Evolutionary conservation across 805 yeast species (phyloP), one percentile per base, ranked within the genome.

Genomic region (Hanseniaspora mollemarum): DNA sequence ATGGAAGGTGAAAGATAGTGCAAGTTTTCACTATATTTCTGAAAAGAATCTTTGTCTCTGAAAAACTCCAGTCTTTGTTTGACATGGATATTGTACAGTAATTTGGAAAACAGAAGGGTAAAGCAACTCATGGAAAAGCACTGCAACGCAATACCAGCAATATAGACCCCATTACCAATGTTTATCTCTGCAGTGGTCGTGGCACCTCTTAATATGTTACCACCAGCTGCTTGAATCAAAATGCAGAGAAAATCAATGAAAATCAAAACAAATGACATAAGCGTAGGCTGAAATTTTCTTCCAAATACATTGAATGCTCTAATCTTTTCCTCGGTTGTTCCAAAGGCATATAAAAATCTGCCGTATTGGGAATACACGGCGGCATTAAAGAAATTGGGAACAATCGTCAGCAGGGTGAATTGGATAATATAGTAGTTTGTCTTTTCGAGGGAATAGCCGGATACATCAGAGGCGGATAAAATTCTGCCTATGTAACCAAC

Each of bases 301-400:
- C 87, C 77, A 55, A 65, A 78, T 4, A 37, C 41, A 22, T 37
- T 37, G 15, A 37, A 21, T 19, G 8, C 41, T 3, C 22, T 4
- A 21, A 37, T 37, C 13, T 37, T 37, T 37, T 19, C 28, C 22
- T 21, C 15, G 22, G 66, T 59, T 2, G 36, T 31, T 1, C 86
- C 85, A 58, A 76, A 78, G 1, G 84, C 63, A 51, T 80, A 77
- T 42, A 80, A 68, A 46, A 82, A 58, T 63, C 84, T 81, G 7
- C 83, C 87, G 55, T 87, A 65, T 49, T 79, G 69, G 57, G 73
- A 82, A 66, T 87, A 87, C 3, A 86, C 70, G 1, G 90, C 94
- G 4, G 83, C 95, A 84, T 83, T 82, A 40, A 83, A 68, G 62
- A 87, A 83, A 22, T 85, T 86, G 0, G 95, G 95, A 0, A 84